A percentile compares a stretch with the other conserved stretches of the same genome.
phyloP scores from a whole-genome alignment of 2,329 filamentous ascomycete species.

The Fusarium multiceps region DNA sequence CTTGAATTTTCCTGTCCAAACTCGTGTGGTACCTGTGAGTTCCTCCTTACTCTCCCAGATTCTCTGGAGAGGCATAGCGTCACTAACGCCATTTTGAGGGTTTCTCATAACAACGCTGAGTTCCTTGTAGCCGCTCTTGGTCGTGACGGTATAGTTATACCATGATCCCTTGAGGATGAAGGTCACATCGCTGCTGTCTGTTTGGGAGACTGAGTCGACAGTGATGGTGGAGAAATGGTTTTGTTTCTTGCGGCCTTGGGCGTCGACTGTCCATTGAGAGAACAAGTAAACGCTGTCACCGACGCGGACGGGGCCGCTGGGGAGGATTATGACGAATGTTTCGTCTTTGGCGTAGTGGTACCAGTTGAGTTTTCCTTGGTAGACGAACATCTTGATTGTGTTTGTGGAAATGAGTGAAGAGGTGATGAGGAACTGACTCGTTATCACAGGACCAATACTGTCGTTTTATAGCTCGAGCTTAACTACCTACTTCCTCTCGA shows the following conservation, averaged over 20 bases:
- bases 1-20: conserved; percentile 42
- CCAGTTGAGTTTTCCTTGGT: conserved; percentile 39
- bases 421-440: background rate
- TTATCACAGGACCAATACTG: background rate
- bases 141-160: conserved; percentile 25
- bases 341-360: conserved; percentile 28
- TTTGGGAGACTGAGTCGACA: conserved; percentile 13
- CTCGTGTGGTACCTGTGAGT: background rate
- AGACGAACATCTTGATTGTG: conserved; percentile 30
- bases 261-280: conserved; percentile 32
- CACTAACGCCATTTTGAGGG: background rate
- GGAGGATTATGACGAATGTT: conserved; percentile 33
- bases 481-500: background rate
- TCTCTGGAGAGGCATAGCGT: background rate
- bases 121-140: conserved; percentile 19
- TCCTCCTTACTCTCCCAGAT: conserved; percentile 30
- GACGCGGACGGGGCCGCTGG: conserved; percentile 30
- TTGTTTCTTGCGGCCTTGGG: conserved; percentile 20
- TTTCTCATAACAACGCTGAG: conserved; percentile 31
- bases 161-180: conserved; percentile 17
- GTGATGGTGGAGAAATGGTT: conserved; percentile 33
- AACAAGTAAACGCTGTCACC: conserved; percentile 41
- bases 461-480: background rate
- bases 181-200: background rate
- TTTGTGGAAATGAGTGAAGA: background rate